These are phyloP conservation scores for Peniophora sp. DNA, from an alignment of 1,284 basidiomycete species.

Conservation along the genomic window DNA sequence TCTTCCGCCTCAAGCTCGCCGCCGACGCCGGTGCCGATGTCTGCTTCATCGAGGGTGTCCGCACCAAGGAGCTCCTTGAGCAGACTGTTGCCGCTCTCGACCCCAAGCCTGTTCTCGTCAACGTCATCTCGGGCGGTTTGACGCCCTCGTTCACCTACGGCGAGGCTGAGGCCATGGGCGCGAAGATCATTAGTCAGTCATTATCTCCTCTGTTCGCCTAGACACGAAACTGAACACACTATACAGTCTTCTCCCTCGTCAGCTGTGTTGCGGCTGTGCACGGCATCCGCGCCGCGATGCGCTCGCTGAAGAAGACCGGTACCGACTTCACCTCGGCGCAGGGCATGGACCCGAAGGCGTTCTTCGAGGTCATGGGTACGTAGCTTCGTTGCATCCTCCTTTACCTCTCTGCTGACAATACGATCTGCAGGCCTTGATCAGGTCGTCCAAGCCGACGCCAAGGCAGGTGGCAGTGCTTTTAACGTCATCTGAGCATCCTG, in stretches of 20 bases:
- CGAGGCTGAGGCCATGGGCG: conserved; percentile 62
- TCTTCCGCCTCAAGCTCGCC: conserved; percentile 62
- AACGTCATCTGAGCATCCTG: conserved; percentile 34
- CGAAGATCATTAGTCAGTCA: conserved; percentile 66
- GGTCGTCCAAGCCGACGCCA: conserved; percentile 47
- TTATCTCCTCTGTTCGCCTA: neutral
- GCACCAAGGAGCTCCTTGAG: conserved; percentile 57
- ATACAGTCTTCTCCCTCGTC: conserved; percentile 56
- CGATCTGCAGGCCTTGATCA: conserved; percentile 40
- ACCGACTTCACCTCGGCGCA: conserved; percentile 61
- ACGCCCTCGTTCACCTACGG: conserved; percentile 65
- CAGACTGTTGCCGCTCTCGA: conserved; percentile 57
- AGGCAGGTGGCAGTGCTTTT: conserved; percentile 55
- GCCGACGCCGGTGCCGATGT: conserved; percentile 74
- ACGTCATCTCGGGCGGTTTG: conserved; percentile 70
- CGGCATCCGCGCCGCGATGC: conserved; percentile 65
- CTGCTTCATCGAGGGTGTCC: conserved; percentile 80
- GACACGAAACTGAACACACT: neutral
- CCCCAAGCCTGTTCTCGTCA: conserved; percentile 70
- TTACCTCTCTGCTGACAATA: neutral
- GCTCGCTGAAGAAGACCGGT: conserved; percentile 65
- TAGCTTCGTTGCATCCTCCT: neutral
- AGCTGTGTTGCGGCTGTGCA: conserved; percentile 70
- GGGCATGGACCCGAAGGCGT: conserved; percentile 71
- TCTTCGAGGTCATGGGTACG: conserved; percentile 68